Base-by-base conservation (phyloP, 345 rosid species). In the Eutrema japonicum region DNA sequence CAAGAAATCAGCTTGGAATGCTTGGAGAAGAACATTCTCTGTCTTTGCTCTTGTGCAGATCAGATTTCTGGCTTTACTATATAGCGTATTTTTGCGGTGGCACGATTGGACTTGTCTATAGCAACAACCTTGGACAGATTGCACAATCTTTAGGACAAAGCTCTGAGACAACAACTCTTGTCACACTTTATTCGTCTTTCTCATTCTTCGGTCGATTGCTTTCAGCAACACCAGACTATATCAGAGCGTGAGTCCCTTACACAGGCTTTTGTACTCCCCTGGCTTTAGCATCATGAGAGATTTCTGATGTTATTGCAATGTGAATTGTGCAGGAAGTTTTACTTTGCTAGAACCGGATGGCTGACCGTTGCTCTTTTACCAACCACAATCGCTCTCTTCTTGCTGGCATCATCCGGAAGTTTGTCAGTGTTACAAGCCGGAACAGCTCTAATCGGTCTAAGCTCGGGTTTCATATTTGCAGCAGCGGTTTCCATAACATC, bases 271-370 rank as follows among this genome's bases (percentile, higher is more conserved):
- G 40, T 40, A 32, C 2, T 40, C 41, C 37, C 43, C 8, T 51
- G 41, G 6, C 42, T 57, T 12, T 36, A 16, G 3, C 46, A 16
- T 42, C 4, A 13, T 35, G 26, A 27, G 61, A 58, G 43, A 50
- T 42, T 22, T 68, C 45, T 37, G 53, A 46, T 62, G 51, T 22
- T 10, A 50, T 10, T 50, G 47, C 6, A 52, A n/a, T 68, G 42
- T 53, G 5, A 52, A 59, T 10, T 69, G 1, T 76, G 63, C 95
- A 94, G 98, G 84, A 91, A 86, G 75, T n/a, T 89, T 12, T 94
- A 91, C 80, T 86, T 89, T 66, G 98, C 98, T 3, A 88, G 97
- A 82, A 94, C 98, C 0, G 98, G 95, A 11, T 94, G 96, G 97
- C 79, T 94, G 48, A 65, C 95, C 8, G 74, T 91, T n/a, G 97